Conservation (phyloP, 495 filamentous ascomycete species). For the Lepraria neglecta region DNA sequence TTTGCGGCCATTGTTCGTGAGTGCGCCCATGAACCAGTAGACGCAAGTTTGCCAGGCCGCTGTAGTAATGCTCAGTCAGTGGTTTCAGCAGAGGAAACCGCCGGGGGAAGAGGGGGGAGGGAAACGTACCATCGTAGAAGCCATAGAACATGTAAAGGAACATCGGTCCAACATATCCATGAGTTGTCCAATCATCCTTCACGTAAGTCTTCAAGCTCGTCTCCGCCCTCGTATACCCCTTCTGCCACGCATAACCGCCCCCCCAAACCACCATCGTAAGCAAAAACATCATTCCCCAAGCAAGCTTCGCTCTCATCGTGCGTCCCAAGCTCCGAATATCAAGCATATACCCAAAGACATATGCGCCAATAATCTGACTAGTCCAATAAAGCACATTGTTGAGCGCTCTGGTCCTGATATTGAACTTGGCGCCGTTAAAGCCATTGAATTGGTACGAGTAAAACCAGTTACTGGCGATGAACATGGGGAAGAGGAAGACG, state of each 20-base stretch:
- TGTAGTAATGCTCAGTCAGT: conserved; percentile 2
- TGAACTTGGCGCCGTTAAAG: conserved; percentile 43
- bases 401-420: conserved; percentile 41
- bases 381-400: conserved; percentile 49
- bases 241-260: conserved; percentile 48
- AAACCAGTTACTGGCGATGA: conserved; percentile 68
- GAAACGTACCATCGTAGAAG: conserved; percentile 40
- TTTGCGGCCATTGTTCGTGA: conserved; percentile 84
- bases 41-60: conserved; percentile 71
- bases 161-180: conserved; percentile 45
- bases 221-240: conserved; percentile 41
- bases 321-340: conserved; percentile 39
- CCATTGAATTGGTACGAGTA: conserved; percentile 66
- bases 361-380: conserved; percentile 46
- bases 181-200: conserved; percentile 38
- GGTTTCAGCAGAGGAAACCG: neutral
- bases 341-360: conserved; percentile 41
- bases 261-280: conserved; percentile 46
- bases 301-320: conserved; percentile 37
- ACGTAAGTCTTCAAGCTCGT: conserved; percentile 30
- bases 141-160: conserved; percentile 53
- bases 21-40: conserved; percentile 87
- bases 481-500: conserved; percentile 45
- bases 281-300: conserved; percentile 37
- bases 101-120: no score